Evolutionary conservation across 2,329 filamentous ascomycete genomes (phyloP).

Genomic region (Pleomassaria siparia): DNA sequence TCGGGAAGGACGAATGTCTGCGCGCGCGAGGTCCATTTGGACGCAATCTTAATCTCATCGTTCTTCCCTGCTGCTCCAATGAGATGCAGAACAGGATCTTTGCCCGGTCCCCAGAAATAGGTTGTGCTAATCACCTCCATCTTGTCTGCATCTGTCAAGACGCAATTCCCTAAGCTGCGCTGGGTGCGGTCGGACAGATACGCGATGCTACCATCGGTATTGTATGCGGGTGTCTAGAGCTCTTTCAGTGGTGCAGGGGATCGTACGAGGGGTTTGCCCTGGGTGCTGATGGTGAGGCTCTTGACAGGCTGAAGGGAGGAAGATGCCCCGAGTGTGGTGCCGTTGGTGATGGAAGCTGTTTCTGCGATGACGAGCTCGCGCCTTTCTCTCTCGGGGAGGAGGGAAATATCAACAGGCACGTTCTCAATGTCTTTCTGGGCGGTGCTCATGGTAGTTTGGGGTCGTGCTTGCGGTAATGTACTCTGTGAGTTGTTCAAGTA

Average conservation of each 20-base stretch:
- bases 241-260: conserved; percentile 45
- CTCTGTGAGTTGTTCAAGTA: not conserved
- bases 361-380: conserved; percentile 19
- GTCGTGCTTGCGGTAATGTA: not conserved
- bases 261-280: conserved; percentile 49
- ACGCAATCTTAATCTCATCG: conserved; percentile 31
- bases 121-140: conserved; percentile 53
- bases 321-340: conserved; percentile 14
- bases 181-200: conserved; percentile 57
- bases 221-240: conserved; percentile 39
- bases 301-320: conserved; percentile 46
- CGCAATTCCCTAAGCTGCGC: conserved; percentile 53
- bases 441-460: conserved; percentile 6
- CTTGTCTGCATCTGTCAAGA: conserved; percentile 46
- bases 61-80: conserved; percentile 24
- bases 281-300: conserved; percentile 53
- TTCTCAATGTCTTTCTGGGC: conserved; percentile 10
- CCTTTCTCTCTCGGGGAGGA: conserved; percentile 20
- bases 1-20: conserved; percentile 51
- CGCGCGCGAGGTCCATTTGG: conserved; percentile 52
- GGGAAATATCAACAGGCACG: conserved; percentile 10
- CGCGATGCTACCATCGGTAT: conserved; percentile 42
- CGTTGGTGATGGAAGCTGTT: conserved; percentile 17
- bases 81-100: conserved; percentile 52
- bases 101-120: conserved; percentile 60